These are phyloP conservation scores for Leishmania gerbilli DNA, from an alignment of 208 protist species.

Conservation along the genomic window DNA sequence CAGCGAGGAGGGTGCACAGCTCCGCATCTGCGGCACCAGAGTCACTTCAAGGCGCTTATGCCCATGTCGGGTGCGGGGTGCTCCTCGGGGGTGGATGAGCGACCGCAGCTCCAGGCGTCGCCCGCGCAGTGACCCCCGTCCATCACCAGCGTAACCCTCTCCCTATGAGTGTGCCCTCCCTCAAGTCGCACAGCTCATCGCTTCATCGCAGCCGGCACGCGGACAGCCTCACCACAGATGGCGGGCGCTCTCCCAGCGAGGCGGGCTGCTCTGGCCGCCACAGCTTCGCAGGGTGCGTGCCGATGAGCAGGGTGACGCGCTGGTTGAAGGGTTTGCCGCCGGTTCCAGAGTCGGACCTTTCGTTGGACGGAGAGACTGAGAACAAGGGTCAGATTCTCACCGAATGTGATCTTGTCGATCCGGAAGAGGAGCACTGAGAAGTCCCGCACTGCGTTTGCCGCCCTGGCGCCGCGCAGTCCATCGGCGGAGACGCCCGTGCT, in stretches of 20 bases:
- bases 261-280: conserved; percentile 15
- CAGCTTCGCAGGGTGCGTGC: conserved; percentile 40
- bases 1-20: neutral
- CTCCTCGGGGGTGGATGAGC: conserved; percentile 27
- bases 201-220: conserved; percentile 1
- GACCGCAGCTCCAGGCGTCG: neutral
- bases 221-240: conserved; percentile 14
- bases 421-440: conserved; percentile 24
- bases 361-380: conserved; percentile 46
- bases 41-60: neutral
- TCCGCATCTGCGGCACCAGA: neutral
- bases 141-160: conserved; percentile 30
- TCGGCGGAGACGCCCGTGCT: neutral
- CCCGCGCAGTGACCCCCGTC: conserved; percentile 7
- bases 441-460: conserved; percentile 59
- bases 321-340: conserved; percentile 38
- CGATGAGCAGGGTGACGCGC: conserved; percentile 27
- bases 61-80: conserved; percentile 37
- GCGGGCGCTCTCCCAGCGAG: conserved; percentile 9
- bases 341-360: conserved; percentile 20
- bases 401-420: conserved; percentile 30
- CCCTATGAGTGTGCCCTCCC: conserved; percentile 39
- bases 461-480: conserved; percentile 23
- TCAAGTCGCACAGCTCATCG: conserved; percentile 18
- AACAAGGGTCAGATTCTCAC: conserved; percentile 38